These are phyloP conservation scores for Besnoitia besnoiti DNA, from an alignment of 169 alveolate species.

Conservation along the genomic window DNA sequence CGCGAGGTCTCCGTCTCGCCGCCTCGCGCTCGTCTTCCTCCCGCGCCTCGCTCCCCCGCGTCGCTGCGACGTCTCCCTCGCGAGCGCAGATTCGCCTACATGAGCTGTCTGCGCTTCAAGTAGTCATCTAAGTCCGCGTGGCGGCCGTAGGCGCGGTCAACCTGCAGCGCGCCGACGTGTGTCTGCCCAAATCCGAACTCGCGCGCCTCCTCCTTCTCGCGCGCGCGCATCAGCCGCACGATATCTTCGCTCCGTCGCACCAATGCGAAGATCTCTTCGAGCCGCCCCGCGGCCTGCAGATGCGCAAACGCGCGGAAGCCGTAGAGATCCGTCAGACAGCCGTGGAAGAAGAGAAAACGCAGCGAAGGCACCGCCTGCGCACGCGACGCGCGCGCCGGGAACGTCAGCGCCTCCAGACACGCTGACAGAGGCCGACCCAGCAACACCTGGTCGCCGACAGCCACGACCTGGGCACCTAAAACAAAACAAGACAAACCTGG, in stretches of 20 bases:
- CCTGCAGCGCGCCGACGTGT: not conserved
- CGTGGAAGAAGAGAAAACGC: not conserved
- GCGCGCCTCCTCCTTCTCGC: not conserved
- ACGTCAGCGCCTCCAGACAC: conserved; percentile 26
- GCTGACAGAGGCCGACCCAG: conserved; percentile 16
- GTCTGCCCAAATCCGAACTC: not conserved
- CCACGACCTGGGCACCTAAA: conserved; percentile 12
- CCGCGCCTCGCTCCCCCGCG: not conserved
- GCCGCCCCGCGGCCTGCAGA: not conserved
- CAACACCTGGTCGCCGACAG: not conserved
- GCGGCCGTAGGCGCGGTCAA: not conserved
- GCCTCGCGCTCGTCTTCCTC: not conserved
- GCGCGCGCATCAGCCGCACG: not conserved
- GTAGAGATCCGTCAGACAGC: conserved; percentile 12
- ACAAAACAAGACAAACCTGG: not conserved
- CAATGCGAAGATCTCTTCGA: not conserved
- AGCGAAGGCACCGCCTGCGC: not conserved
- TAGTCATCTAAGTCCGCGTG: not conserved
- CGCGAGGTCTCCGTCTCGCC: not conserved
- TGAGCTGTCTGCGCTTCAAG: not conserved
- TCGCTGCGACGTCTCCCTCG: no score
- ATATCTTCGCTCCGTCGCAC: not conserved
- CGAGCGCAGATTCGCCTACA: no score
- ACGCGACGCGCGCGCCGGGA: not conserved
- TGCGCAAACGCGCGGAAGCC: not conserved